These are phyloP conservation scores for Dissophora ornata DNA, from an alignment of 192 early-diverging fungal genomes.

Conservation along the genomic window DNA sequence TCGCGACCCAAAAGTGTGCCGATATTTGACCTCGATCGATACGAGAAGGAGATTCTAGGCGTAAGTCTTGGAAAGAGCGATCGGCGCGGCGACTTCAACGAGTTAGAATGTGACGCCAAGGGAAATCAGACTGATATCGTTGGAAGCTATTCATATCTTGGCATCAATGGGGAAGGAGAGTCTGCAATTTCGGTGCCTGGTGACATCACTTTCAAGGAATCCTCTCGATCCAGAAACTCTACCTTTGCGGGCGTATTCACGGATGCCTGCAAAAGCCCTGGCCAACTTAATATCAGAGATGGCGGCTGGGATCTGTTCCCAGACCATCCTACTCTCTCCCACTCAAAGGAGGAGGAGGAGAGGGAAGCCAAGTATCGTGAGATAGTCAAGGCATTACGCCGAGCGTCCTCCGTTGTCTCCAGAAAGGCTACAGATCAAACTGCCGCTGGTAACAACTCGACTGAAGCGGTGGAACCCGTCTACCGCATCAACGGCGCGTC, in stretches of 20 bases:
- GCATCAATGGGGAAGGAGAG: no score
- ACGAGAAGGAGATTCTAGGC: conserved; percentile 36
- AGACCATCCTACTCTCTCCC: no score
- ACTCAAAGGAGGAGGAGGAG: conserved; percentile 10
- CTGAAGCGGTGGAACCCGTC: background rate
- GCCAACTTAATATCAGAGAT: no score
- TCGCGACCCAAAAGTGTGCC: conserved; percentile 33
- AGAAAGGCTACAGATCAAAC: background rate
- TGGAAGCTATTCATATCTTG: no score
- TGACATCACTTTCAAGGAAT: no score
- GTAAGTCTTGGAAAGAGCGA: background rate
- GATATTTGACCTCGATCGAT: conserved; percentile 36
- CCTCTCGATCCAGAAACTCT: no score
- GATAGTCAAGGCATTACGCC: conserved; percentile 33
- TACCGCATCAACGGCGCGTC: conserved; percentile 1
- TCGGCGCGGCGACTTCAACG: background rate
- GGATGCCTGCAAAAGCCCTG: no score
- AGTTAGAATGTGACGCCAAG: background rate
- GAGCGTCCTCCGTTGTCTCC: conserved; percentile 27
- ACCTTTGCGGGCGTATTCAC: no score
- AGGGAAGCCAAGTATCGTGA: conserved; percentile 37
- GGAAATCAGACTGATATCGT: no score
- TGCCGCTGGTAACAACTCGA: no score
- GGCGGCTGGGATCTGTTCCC: no score
- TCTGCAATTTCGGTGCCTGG: no score